Percentiles rank a stretch among this genome's conserved stretches.
phyloP scores from a whole-genome alignment of 495 filamentous ascomycete species.

The Annulohypoxylon nitens region DNA sequence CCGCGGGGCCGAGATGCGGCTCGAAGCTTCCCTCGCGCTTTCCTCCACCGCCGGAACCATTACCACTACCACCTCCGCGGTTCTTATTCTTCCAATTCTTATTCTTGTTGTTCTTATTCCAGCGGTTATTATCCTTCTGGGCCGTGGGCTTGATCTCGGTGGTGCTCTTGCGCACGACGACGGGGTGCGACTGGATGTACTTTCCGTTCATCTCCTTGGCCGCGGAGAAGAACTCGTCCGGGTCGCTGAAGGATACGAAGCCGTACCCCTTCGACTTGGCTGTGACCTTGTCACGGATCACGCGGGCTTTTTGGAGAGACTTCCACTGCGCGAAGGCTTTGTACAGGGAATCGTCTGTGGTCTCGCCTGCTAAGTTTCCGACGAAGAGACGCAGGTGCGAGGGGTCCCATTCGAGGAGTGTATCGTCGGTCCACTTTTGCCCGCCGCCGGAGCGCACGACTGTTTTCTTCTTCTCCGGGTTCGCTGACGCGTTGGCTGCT shows the following conservation, averaged over 20 bases:
- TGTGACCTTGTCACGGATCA: slow-evolving; percentile 95
- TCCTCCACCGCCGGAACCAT: slow-evolving; percentile 45
- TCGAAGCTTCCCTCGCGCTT: slow-evolving; percentile 55
- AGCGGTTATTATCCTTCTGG: slow-evolving; percentile 57
- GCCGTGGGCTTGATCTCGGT: slow-evolving; percentile 86
- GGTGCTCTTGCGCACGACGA: slow-evolving; percentile 85
- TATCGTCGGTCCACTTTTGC: slow-evolving; percentile 86
- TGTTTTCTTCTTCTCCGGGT: slow-evolving; percentile 70
- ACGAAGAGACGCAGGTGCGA: slow-evolving; percentile 95
- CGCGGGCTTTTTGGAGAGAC: slow-evolving; percentile 90
- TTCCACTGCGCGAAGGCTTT: slow-evolving; percentile 93
- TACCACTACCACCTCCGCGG: slow-evolving; percentile 50
- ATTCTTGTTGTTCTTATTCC: slow-evolving; percentile 51
- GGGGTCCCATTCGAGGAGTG: slow-evolving; percentile 95
- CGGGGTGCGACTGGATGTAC: slow-evolving; percentile 97
- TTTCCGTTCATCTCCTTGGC: slow-evolving; percentile 99
- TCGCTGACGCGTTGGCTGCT: slow-evolving; percentile 58
- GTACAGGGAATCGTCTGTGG: slow-evolving; percentile 92
- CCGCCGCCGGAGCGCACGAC: slow-evolving; percentile 90
- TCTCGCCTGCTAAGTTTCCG: slow-evolving; percentile 97
- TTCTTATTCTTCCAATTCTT: slow-evolving; percentile 56
- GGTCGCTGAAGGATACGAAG: slow-evolving; percentile 94
- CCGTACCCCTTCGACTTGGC: slow-evolving; percentile 96
- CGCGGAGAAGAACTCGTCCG: slow-evolving; percentile 94
- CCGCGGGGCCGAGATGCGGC: slow-evolving; percentile 60